Evolutionary conservation across 2,329 filamentous ascomycete species (phyloP).

Genomic region (Aspergillus pseudonomiae): DNA sequence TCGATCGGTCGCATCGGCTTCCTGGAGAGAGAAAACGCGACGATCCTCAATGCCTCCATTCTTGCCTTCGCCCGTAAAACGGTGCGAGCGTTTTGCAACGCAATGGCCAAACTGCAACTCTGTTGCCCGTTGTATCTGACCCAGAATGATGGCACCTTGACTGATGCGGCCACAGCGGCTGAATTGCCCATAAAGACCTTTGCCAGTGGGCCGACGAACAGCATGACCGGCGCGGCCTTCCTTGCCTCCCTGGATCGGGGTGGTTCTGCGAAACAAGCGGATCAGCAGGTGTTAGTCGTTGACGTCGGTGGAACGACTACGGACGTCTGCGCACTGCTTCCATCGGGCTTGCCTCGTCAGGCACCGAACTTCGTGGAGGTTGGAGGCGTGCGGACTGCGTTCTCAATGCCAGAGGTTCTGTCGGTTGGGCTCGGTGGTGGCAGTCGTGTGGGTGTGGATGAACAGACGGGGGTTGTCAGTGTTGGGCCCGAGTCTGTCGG

Average conservation of each 20-base stretch:
- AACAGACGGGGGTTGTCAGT: slow-evolving; percentile 31
- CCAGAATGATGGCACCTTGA: slow-evolving; percentile 56
- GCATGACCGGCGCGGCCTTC: slow-evolving; percentile 55
- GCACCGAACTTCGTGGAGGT: not conserved
- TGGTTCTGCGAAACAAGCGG: not conserved
- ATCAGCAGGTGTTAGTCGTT: slow-evolving; percentile 52
- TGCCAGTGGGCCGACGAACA: slow-evolving; percentile 56
- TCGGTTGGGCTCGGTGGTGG: not conserved
- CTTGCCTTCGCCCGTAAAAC: slow-evolving; percentile 50
- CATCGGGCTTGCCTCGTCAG: slow-evolving; percentile 61
- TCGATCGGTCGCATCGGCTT: slow-evolving; percentile 55
- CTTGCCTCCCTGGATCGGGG: slow-evolving; percentile 21
- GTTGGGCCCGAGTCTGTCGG: slow-evolving; percentile 67
- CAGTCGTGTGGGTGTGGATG: not conserved
- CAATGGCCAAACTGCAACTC: slow-evolving; percentile 50
- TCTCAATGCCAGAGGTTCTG: not conserved
- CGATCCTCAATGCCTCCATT: slow-evolving; percentile 55
- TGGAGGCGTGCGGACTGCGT: not conserved
- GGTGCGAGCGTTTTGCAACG: slow-evolving; percentile 49
- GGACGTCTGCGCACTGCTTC: slow-evolving; percentile 63
- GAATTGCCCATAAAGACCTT: slow-evolving; percentile 56
- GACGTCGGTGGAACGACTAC: slow-evolving; percentile 70
- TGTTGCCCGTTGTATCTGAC: slow-evolving; percentile 54
- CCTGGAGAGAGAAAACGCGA: slow-evolving; percentile 56
- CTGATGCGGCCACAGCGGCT: slow-evolving; percentile 51